Percentiles rank a stretch among this genome's conserved stretches.
Evolutionary conservation across 495 filamentous ascomycete genomes (phyloP).

Genomic region (Lasiosphaeris hirsuta): DNA sequence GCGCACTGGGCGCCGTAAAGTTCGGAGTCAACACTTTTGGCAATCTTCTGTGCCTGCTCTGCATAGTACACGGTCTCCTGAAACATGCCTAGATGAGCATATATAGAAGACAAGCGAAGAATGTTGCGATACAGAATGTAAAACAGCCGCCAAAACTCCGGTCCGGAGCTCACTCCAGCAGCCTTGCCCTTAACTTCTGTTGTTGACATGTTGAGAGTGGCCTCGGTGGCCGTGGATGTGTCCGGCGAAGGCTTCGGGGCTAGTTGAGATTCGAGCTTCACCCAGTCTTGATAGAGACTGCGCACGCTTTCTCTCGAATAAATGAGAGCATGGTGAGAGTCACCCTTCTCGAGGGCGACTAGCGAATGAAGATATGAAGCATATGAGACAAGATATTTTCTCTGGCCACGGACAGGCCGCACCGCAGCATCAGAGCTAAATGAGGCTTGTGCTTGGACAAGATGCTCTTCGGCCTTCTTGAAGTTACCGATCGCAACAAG

Average conservation of each 20-base stretch:
- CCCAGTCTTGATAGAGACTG: constrained; percentile 68
- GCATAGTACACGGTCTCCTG: constrained; percentile 88
- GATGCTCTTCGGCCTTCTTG: constrained; percentile 52
- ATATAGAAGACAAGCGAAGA: constrained; percentile 68
- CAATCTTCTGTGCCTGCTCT: constrained; percentile 79
- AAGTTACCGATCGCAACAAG: constrained; percentile 63
- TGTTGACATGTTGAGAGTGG: constrained; percentile 17
- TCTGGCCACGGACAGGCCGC: constrained; percentile 21
- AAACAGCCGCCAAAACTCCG: constrained; percentile 79
- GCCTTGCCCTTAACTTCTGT: constrained; percentile 19
- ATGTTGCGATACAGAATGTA: constrained; percentile 66
- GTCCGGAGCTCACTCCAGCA: constrained; percentile 39
- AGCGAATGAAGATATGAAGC: constrained; percentile 60
- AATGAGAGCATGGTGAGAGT: constrained; percentile 59
- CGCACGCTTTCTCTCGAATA: constrained; percentile 65
- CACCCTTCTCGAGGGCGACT: constrained; percentile 61
- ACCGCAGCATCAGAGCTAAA: constrained; percentile 23
- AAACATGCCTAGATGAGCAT: constrained; percentile 78
- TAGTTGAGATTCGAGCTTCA: constrained; percentile 51
- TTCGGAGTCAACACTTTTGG: constrained; percentile 61
- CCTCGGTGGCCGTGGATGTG: constrained; percentile 30
- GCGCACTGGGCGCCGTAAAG: constrained; percentile 52
- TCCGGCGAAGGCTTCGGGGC: constrained; percentile 30
- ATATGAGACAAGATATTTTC: constrained; percentile 45
- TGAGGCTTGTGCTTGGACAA: constrained; percentile 35